phyloP scores from a whole-genome alignment of 75 land plant species.

The Azolla pinnata region DNA sequence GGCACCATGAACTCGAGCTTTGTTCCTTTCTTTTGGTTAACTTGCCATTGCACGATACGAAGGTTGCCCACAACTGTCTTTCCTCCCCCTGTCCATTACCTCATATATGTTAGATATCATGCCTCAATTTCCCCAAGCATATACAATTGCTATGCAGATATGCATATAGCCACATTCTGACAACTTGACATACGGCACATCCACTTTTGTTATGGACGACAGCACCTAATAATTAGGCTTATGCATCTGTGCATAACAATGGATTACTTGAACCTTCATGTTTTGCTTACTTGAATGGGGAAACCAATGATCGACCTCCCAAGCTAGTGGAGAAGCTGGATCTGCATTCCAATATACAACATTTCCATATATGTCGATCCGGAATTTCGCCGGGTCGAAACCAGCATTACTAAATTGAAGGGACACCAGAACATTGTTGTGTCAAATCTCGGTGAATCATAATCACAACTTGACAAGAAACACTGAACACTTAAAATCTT shows the following conservation, averaged over 20 bases:
- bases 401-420: conserved; percentile 77
- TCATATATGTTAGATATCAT: too few relatives aligned
- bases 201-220: background rate
- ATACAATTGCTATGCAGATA: too few relatives aligned
- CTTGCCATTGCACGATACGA: conserved; percentile 81
- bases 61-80: conserved; percentile 65
- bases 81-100: conserved; percentile 71
- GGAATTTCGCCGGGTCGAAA: conserved; percentile 82
- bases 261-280: too few relatives aligned
- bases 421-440: background rate
- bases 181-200: background rate
- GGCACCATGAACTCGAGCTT: conserved; percentile 77
- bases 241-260: too few relatives aligned
- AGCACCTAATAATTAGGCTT: background rate
- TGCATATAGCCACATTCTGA: too few relatives aligned
- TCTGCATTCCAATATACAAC: conserved; percentile 88
- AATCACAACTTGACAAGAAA: too few relatives aligned
- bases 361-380: conserved; percentile 90
- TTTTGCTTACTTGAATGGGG: conserved; percentile 92
- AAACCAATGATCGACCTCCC: conserved; percentile 99
- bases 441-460: background rate
- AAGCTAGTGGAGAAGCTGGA: conserved; percentile 82
- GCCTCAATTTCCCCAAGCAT: too few relatives aligned
- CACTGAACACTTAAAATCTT: too few relatives aligned
- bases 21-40: conserved; percentile 48